These are phyloP conservation scores for Fragilariopsis cylindrus DNA, from an alignment of 108 stramenopile genomes.

Conservation along the genomic window DNA sequence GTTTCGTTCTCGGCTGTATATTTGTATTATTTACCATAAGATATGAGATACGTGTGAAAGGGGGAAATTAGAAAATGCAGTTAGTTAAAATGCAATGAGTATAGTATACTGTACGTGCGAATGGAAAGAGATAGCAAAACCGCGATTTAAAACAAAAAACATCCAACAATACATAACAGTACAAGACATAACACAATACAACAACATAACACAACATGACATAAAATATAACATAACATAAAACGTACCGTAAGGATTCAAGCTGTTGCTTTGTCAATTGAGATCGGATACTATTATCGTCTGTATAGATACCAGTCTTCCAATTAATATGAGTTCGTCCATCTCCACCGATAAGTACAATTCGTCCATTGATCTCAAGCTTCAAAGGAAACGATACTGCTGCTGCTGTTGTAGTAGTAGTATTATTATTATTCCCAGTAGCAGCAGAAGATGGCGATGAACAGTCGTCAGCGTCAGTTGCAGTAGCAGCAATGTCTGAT, in stretches of 20 bases:
- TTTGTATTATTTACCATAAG: no score
- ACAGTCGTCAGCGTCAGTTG: background rate
- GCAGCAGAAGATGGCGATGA: background rate
- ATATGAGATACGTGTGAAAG: background rate
- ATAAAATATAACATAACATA: no score
- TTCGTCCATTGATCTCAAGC: conserved; percentile 63
- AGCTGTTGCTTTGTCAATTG: conserved; percentile 64
- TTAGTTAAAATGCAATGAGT: background rate
- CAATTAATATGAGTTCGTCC: conserved; percentile 79
- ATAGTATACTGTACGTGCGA: background rate
- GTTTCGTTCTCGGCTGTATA: conserved; percentile 87
- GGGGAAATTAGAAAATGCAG: background rate
- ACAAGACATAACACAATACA: no score
- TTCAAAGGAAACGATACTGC: conserved; percentile 30
- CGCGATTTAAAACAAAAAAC: no score
- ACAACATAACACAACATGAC: no score
- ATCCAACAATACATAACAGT: no score
- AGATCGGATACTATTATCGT: conserved; percentile 53
- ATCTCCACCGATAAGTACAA: conserved; percentile 49
- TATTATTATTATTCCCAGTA: background rate
- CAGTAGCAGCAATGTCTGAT: background rate
- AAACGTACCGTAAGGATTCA: conserved; percentile 63
- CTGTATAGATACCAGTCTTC: conserved; percentile 77
- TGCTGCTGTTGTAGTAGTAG: background rate
- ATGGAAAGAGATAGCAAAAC: no score